Conservation (phyloP, 352 stramenopile species). For the Globisporangium recalcitrans region DNA sequence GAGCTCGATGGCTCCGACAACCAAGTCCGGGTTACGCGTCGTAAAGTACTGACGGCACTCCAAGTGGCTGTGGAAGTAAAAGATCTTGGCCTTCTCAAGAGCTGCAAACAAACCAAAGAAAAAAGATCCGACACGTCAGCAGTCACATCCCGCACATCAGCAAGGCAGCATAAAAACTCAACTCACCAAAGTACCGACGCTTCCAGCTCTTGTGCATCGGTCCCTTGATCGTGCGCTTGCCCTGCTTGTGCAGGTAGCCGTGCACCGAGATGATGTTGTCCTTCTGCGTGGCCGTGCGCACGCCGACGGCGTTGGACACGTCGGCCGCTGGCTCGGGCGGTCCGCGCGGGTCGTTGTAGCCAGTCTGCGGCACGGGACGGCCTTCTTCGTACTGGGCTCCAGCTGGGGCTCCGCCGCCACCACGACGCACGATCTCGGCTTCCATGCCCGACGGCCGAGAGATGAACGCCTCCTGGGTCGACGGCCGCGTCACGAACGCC, state of each 20-base stretch:
- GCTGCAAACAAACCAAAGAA: slow-evolving; percentile 20
- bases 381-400: slow-evolving; percentile 17
- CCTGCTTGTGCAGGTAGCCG: slow-evolving; percentile 88
- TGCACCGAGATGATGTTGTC: slow-evolving; percentile 87
- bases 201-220: slow-evolving; percentile 87
- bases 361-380: slow-evolving; percentile 20
- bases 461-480: slow-evolving; percentile 30
- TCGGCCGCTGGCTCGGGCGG: slow-evolving; percentile 56
- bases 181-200: slow-evolving; percentile 68
- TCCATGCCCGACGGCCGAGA: slow-evolving; percentile 39
- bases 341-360: slow-evolving; percentile 37
- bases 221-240: slow-evolving; percentile 83
- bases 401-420: slow-evolving; percentile 1
- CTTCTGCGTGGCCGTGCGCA: slow-evolving; percentile 25
- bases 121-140: not conserved
- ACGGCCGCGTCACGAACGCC: slow-evolving; percentile 25
- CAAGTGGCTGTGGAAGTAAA: slow-evolving; percentile 84
- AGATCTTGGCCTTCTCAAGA: slow-evolving; percentile 85
- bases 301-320: slow-evolving; percentile 61
- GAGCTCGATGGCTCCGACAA: slow-evolving; percentile 76
- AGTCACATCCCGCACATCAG: slow-evolving; percentile 40
- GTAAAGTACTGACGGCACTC: slow-evolving; percentile 87
- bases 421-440: slow-evolving; percentile 53
- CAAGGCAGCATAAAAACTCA: slow-evolving; percentile 4
- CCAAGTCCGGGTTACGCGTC: slow-evolving; percentile 74